Evolutionary conservation across 2,329 filamentous ascomycete species (phyloP).

Genomic region (Alternaria novae-zelandiae): DNA sequence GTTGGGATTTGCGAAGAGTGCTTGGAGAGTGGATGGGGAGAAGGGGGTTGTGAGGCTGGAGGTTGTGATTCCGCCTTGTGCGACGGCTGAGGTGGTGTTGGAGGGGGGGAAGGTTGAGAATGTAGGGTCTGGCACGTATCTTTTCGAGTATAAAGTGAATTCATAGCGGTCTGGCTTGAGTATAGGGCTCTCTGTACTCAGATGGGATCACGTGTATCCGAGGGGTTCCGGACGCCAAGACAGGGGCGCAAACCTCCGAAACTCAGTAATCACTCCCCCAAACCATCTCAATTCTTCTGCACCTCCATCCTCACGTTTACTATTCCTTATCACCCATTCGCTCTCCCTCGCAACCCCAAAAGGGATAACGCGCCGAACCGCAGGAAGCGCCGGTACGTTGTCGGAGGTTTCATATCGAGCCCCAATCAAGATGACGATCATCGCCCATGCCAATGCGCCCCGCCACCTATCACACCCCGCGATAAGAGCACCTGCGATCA

Average conservation of each 20-base stretch:
- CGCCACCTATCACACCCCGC: slow-evolving; percentile 32
- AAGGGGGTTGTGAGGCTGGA: neutral
- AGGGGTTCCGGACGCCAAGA: neutral
- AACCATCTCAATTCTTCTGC: neutral
- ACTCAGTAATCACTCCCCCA: neutral
- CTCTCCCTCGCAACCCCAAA: slow-evolving; percentile 17
- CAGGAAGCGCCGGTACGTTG: slow-evolving; percentile 18
- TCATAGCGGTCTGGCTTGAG: neutral
- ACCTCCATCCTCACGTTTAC: slow-evolving; percentile 27
- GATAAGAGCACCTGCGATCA: slow-evolving; percentile 38
- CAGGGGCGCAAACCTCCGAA: neutral
- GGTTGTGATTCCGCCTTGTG: neutral
- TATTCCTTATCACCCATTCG: slow-evolving; percentile 27
- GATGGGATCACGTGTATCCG: neutral
- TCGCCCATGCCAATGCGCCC: slow-evolving; percentile 17
- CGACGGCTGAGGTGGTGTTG: neutral
- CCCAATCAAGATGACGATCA: slow-evolving; percentile 36
- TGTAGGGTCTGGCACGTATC: neutral
- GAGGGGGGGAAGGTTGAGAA: neutral
- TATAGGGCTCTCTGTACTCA: neutral
- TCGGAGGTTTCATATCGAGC: slow-evolving; percentile 22
- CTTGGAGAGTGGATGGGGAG: neutral
- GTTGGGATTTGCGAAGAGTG: neutral
- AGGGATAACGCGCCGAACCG: slow-evolving; percentile 25
- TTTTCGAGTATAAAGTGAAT: neutral